Conservation (phyloP, 2,329 filamentous ascomycete species). For the Periconia digitata region DNA sequence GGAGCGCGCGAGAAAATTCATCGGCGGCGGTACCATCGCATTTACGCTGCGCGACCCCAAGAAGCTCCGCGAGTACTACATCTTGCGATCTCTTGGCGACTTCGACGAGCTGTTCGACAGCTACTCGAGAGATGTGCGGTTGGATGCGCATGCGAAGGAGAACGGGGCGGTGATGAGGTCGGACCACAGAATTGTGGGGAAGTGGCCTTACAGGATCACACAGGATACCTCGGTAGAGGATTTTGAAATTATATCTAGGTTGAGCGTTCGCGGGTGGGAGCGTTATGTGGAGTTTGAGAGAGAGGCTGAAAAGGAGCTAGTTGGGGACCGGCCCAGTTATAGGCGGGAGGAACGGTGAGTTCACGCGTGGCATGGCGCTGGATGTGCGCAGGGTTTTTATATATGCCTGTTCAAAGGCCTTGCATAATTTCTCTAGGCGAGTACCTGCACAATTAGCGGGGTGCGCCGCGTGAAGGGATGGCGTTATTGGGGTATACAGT, state of each 20-base stretch:
- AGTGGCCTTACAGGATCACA: constrained; percentile 36
- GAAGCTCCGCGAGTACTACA: neutral
- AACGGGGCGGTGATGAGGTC: constrained; percentile 26
- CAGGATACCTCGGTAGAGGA: constrained; percentile 29
- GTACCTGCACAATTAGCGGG: too few relatives aligned
- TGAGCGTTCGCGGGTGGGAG: constrained; percentile 16
- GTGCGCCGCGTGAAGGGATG: too few relatives aligned
- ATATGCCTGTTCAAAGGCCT: too few relatives aligned
- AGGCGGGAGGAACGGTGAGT: too few relatives aligned
- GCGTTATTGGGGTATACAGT: too few relatives aligned
- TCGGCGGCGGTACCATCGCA: neutral
- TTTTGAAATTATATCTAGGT: constrained; percentile 28
- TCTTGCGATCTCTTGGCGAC: neutral
- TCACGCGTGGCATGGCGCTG: too few relatives aligned
- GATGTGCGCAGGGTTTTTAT: too few relatives aligned
- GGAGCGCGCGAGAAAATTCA: neutral
- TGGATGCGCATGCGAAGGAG: constrained; percentile 6
- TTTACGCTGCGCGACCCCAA: neutral
- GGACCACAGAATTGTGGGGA: constrained; percentile 35
- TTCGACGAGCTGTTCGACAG: constrained; percentile 12
- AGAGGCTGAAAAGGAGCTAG: neutral
- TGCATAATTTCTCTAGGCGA: too few relatives aligned
- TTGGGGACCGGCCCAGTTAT: too few relatives aligned
- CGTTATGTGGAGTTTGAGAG: constrained; percentile 40
- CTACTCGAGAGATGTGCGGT: neutral